phyloP scores from a whole-genome alignment of 2,329 filamentous ascomycete species.

The Aspergillus brasiliensis region DNA sequence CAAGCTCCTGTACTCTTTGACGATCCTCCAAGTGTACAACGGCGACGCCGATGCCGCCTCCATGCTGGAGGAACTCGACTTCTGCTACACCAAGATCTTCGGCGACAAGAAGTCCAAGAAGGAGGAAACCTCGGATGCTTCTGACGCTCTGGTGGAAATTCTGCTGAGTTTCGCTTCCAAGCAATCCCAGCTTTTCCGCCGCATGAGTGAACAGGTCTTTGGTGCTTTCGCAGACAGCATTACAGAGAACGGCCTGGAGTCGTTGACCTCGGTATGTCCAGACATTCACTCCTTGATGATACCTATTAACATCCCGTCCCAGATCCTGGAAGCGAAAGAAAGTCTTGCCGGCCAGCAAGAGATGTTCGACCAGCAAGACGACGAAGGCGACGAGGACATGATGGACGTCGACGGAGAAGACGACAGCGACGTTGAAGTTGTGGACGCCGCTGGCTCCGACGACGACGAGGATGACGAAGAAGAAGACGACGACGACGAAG shows the following conservation, averaged over 20 bases:
- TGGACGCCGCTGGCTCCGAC: slow-evolving; percentile 41
- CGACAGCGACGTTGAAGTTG: slow-evolving; percentile 43
- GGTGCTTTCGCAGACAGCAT: slow-evolving; percentile 76
- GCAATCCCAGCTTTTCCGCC: slow-evolving; percentile 79
- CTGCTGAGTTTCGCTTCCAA: slow-evolving; percentile 87
- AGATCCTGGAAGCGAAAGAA: slow-evolving; percentile 77
- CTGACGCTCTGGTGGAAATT: slow-evolving; percentile 80
- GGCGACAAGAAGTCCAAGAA: slow-evolving; percentile 55
- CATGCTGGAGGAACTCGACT: slow-evolving; percentile 77
- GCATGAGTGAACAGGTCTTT: slow-evolving; percentile 87
- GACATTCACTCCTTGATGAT: not conserved
- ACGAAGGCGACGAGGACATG: slow-evolving; percentile 56
- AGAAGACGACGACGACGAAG: slow-evolving; percentile 33
- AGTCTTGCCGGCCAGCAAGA: slow-evolving; percentile 80
- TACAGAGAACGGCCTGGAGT: slow-evolving; percentile 70
- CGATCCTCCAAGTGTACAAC: slow-evolving; percentile 86
- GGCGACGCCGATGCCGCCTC: slow-evolving; percentile 83
- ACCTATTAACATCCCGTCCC: not conserved
- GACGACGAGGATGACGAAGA: slow-evolving; percentile 37
- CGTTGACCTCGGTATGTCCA: slow-evolving; percentile 51
- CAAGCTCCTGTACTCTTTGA: slow-evolving; percentile 78
- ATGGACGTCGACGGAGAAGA: slow-evolving; percentile 48
- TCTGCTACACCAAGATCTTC: slow-evolving; percentile 68
- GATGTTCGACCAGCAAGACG: slow-evolving; percentile 74
- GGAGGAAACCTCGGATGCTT: slow-evolving; percentile 52